Conservation (phyloP, 176 grass and related monocot species). For the Thinopyrum elongatum region DNA sequence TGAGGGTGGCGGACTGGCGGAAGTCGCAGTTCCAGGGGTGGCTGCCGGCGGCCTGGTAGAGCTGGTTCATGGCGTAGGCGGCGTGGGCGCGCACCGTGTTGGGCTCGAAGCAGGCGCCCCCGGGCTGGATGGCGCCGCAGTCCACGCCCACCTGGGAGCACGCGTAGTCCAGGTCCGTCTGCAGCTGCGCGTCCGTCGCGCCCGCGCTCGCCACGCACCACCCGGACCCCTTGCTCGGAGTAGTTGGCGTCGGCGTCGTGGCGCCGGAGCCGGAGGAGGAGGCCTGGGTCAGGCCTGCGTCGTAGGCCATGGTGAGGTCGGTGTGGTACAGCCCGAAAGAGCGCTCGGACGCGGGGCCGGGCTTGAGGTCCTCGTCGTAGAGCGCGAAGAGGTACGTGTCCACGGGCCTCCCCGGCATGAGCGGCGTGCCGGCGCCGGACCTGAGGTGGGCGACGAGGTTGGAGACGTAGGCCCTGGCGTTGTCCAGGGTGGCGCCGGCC, state of each 20-base stretch:
- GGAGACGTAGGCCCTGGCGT: constrained; percentile 65
- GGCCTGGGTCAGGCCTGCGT: constrained; percentile 43
- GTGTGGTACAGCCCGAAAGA: constrained; percentile 84
- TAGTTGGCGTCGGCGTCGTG: no score
- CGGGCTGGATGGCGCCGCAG: constrained; percentile 76
- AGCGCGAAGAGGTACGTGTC: constrained; percentile 97
- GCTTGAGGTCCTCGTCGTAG: constrained; percentile 96
- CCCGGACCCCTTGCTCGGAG: background rate
- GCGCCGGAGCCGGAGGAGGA: background rate
- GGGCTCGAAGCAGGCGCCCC: constrained; percentile 77
- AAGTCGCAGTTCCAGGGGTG: constrained; percentile 88
- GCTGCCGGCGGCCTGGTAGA: constrained; percentile 64
- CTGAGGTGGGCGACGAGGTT: constrained; percentile 72
- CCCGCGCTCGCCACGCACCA: constrained; percentile 83
- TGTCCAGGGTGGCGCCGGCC: constrained; percentile 63
- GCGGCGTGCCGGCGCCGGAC: constrained; percentile 78
- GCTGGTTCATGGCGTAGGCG: constrained; percentile 95
- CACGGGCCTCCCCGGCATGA: constrained; percentile 67
- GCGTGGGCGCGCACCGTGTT: constrained; percentile 90
- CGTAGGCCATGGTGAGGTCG: constrained; percentile 69
- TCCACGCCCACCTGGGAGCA: constrained; percentile 73
- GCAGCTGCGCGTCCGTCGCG: constrained; percentile 67
- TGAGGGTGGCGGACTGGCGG: constrained; percentile 61
- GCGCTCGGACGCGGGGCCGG: constrained; percentile 75
- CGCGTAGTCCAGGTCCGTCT: constrained; percentile 79